Evolutionary conservation across 208 protist genomes (phyloP), one percentile per base, ranked within the genome.

Genomic region (Phytomonas serpens): DNA sequence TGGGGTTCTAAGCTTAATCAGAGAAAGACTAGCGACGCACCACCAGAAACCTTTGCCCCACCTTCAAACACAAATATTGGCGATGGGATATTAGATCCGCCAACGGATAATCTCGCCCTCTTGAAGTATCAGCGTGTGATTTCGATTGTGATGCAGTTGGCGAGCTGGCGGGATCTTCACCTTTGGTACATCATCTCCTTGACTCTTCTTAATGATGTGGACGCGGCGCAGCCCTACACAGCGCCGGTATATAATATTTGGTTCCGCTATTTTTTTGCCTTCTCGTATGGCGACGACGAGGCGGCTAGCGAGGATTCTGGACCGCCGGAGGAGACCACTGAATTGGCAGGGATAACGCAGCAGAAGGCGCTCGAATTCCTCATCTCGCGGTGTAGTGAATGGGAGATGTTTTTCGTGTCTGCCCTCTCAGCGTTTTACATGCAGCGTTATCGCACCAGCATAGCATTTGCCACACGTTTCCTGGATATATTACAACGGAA

Each of bases 121-220:
- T 57, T 23, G 16, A 57, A 57, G 47, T 57, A 57, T 27, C 16
- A 19, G 47, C 47, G 47, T 27, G 47, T 57, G 11, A 57, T 27
- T 57, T 9, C 11, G 61, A 69, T 76, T 38, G 67, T 80, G n/a
- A 80, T 77, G 78, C 67, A 80, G 52, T 63, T 83, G 36, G 37
- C 86, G n/a, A 75, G 86, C 68, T 81, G 78, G 75, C 70, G 74
- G 3, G 64, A 74, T 61, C 68, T 88, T 37, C 82, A 82, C 42
- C 81, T 81, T 13, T 93, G 85, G 85, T 93, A 90, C 69, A 72
- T 88, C 30, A 77, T 86, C 51, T 79, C 85, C 14, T 69, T 90
- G 3, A 71, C 85, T n/a, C 69, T 93, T 9, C 75, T 38, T 7
- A 66, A 66, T 27, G 62, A 66, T 33, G 62, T 38, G 3, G 27